Conservation (phyloP, 345 rosid genomes). For the Leavenworthia alabamica region DNA sequence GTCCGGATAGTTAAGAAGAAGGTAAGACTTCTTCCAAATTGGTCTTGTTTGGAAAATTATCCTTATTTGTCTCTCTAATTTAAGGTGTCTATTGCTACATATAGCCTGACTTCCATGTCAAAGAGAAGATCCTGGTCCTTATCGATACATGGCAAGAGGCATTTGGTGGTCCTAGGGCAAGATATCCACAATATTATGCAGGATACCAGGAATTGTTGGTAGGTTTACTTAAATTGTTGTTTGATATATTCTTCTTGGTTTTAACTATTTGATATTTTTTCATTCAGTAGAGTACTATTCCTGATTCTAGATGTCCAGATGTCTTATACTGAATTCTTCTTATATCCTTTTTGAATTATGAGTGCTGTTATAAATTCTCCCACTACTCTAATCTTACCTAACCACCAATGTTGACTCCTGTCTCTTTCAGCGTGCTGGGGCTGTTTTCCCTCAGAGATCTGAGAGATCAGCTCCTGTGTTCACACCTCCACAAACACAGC, state of each 20-base stretch:
- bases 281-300: conserved; percentile 1
- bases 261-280: background rate
- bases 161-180: conserved; percentile 93
- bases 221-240: conserved; percentile 27
- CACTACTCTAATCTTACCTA: conserved; percentile 6
- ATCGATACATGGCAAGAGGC: conserved; percentile 99
- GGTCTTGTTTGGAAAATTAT: conserved; percentile 4
- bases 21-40: conserved; percentile 42
- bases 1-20: conserved; percentile 85
- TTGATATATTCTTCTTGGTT: background rate
- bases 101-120: conserved; percentile 83
- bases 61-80: conserved; percentile 22
- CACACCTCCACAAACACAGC: conserved; percentile 93
- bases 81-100: conserved; percentile 30
- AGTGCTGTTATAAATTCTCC: conserved; percentile 2
- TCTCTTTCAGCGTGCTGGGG: conserved; percentile 87
- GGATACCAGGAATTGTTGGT: conserved; percentile 99
- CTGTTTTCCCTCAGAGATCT: conserved; percentile 91
- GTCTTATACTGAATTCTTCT: background rate
- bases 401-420: conserved; percentile 1
- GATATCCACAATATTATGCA: conserved; percentile 96
- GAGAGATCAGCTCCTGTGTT: conserved; percentile 90
- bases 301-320: conserved; percentile 3
- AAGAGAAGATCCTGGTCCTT: conserved; percentile 84
- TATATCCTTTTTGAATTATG: background rate